Evolutionary conservation across 108 stramenopile species (phyloP).

Genomic region (Nannochloropsis gaditana): DNA sequence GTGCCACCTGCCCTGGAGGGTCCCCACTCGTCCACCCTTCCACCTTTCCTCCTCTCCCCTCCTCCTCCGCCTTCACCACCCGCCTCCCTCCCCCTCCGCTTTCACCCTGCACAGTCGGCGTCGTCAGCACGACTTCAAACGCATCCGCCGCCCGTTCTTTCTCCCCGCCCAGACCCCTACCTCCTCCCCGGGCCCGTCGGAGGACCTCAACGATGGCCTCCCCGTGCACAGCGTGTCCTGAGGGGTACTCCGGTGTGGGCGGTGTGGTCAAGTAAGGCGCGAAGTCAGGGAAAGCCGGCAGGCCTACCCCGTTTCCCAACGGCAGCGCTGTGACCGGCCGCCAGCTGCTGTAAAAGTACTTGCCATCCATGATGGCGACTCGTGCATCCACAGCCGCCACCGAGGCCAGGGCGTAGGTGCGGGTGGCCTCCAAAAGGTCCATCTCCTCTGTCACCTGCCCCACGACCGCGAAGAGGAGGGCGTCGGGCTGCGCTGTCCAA

Average conservation of each 20-base stretch:
- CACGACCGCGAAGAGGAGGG: not conserved
- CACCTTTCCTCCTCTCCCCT: not conserved
- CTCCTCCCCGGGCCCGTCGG: not conserved
- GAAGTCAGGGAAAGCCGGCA: not conserved
- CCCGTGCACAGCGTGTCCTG: not conserved
- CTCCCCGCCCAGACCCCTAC: not conserved
- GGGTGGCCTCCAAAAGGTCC: not conserved
- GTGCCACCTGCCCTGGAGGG: not conserved
- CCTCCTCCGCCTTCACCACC: too few species aligned
- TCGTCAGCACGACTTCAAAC: not conserved
- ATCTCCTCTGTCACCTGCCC: not conserved
- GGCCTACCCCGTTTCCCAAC: not conserved
- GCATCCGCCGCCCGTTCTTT: not conserved
- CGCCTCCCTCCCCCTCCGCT: too few species aligned
- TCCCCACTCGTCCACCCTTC: not conserved
- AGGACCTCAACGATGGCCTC: not conserved
- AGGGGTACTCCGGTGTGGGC: not conserved
- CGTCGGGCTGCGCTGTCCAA: not conserved
- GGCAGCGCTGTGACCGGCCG: not conserved
- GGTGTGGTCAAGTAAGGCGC: not conserved
- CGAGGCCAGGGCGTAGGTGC: not conserved
- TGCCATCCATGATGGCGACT: not conserved
- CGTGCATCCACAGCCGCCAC: not conserved
- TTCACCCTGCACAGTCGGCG: not conserved
- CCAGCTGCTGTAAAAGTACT: slow-evolving; percentile 11